Conservation (phyloP, 805 yeast genomes). For the Ogataea angusta region DNA sequence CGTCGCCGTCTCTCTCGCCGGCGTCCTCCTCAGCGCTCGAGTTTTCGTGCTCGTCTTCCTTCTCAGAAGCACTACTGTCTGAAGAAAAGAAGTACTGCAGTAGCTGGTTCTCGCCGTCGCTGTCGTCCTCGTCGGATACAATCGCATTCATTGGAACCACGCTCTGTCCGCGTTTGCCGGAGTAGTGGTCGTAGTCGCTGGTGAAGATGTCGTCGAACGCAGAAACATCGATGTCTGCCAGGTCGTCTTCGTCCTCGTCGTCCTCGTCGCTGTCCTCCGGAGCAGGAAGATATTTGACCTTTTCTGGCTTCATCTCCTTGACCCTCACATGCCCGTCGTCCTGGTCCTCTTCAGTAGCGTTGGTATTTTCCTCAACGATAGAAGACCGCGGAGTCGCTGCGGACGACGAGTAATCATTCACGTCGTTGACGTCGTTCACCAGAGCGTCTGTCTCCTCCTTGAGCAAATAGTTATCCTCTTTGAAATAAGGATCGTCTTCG, state of each 20-base stretch:
- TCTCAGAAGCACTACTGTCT: constrained; percentile 22
- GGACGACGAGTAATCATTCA: constrained; percentile 28
- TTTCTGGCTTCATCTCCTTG: constrained; percentile 16
- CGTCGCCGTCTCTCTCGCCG: constrained; percentile 53
- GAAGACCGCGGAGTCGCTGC: constrained; percentile 34
- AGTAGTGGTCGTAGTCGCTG: constrained; percentile 19
- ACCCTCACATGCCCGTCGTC: constrained; percentile 10
- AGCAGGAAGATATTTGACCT: constrained; percentile 36
- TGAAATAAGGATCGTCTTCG: constrained; percentile 29
- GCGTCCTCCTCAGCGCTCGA: constrained; percentile 13
- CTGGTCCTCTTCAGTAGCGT: not conserved
- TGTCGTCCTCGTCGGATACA: constrained; percentile 21
- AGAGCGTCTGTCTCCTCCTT: constrained; percentile 43
- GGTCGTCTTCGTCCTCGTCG: constrained; percentile 40
- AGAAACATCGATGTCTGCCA: constrained; percentile 27
- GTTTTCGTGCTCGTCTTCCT: constrained; percentile 17
- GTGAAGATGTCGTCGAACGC: constrained; percentile 29
- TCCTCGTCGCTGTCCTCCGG: constrained; percentile 41
- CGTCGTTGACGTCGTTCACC: constrained; percentile 37
- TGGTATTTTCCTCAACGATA: constrained; percentile 10
- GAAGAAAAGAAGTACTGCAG: constrained; percentile 69
- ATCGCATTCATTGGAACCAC: constrained; percentile 19
- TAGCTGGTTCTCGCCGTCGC: constrained; percentile 41
- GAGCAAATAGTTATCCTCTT: constrained; percentile 49
- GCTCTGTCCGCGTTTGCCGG: constrained; percentile 17